These are phyloP conservation scores for Candida mesenterica DNA, from an alignment of 1,139 yeast species.

Conservation along the genomic window DNA sequence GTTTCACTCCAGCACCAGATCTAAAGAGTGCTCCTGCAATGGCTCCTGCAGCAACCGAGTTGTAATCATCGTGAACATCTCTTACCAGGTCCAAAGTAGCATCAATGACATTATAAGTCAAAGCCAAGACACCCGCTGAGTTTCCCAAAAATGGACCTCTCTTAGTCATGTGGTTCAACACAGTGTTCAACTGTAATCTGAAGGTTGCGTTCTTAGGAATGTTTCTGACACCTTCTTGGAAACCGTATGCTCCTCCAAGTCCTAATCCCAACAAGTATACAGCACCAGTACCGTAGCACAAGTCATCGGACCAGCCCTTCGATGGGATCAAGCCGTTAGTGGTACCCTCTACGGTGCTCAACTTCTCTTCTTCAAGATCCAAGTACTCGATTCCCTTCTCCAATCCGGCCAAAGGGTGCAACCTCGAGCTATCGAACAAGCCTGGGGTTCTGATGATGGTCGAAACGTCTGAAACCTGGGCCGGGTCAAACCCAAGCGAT, in stretches of 20 bases:
- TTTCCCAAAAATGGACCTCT: constrained; percentile 96
- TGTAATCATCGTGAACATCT: constrained; percentile 83
- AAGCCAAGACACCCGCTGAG: constrained; percentile 90
- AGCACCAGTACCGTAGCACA: constrained; percentile 97
- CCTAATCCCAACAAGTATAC: constrained; percentile 76
- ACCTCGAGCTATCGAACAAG: constrained; percentile 64
- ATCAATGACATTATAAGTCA: constrained; percentile 82
- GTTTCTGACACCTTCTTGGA: constrained; percentile 77
- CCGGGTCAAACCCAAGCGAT: constrained; percentile 65
- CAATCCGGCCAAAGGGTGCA: constrained; percentile 94
- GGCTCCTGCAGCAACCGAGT: constrained; percentile 88
- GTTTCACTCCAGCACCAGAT: constrained; percentile 79
- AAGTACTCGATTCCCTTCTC: constrained; percentile 86
- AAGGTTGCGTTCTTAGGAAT: constrained; percentile 73
- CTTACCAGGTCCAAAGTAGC: constrained; percentile 74
- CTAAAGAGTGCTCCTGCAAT: constrained; percentile 89
- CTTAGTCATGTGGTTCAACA: constrained; percentile 87
- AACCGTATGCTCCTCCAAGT: constrained; percentile 84
- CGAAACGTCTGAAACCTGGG: constrained; percentile 63
- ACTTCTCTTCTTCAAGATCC: constrained; percentile 77
- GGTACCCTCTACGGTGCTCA: constrained; percentile 68
- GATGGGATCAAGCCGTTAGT: constrained; percentile 79
- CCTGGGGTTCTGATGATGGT: constrained; percentile 60
- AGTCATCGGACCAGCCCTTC: constrained; percentile 95
- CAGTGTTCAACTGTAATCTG: constrained; percentile 80